Evolutionary conservation across 1,139 yeast genomes (phyloP).

Genomic region (Diutina mesorugosa): DNA sequence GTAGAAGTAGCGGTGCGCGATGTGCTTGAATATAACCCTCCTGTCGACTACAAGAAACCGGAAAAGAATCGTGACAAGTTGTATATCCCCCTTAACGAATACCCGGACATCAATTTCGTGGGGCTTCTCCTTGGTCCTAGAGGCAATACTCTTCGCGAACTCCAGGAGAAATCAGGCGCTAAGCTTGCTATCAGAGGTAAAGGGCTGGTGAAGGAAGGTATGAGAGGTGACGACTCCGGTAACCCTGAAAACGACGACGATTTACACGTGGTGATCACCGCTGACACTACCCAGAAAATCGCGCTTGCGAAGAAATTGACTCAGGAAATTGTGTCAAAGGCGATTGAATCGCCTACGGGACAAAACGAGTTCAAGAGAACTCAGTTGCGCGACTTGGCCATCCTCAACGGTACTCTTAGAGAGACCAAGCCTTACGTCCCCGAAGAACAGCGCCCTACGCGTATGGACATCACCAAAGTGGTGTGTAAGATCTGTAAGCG

Average conservation of each 20-base stretch:
- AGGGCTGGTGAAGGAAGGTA: constrained; percentile 93
- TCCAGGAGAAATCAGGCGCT: constrained; percentile 81
- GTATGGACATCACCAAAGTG: constrained; percentile 39
- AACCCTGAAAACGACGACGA: constrained; percentile 36
- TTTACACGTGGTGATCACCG: constrained; percentile 76
- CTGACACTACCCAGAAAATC: constrained; percentile 71
- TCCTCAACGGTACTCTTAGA: constrained; percentile 84
- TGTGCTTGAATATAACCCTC: constrained; percentile 75
- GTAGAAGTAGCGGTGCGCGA: constrained; percentile 61
- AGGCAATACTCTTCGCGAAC: constrained; percentile 73
- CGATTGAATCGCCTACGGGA: constrained; percentile 81
- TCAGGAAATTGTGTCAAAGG: constrained; percentile 68
- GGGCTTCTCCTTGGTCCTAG: constrained; percentile 92
- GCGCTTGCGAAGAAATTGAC: constrained; percentile 66
- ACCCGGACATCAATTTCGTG: constrained; percentile 87
- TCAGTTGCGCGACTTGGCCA: constrained; percentile 85
- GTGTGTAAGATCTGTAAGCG: constrained; percentile 72
- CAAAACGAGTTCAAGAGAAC: constrained; percentile 86
- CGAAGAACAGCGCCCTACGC: constrained; percentile 21
- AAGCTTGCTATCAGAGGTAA: constrained; percentile 79
- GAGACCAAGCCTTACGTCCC: constrained; percentile 62
- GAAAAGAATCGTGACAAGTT: constrained; percentile 64
- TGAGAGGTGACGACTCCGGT: constrained; percentile 29
- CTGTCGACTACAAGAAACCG: constrained; percentile 67
- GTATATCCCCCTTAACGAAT: constrained; percentile 74